Evolutionary conservation across 495 filamentous ascomycete species (phyloP).

Genomic region (Neurospora sp.): DNA sequence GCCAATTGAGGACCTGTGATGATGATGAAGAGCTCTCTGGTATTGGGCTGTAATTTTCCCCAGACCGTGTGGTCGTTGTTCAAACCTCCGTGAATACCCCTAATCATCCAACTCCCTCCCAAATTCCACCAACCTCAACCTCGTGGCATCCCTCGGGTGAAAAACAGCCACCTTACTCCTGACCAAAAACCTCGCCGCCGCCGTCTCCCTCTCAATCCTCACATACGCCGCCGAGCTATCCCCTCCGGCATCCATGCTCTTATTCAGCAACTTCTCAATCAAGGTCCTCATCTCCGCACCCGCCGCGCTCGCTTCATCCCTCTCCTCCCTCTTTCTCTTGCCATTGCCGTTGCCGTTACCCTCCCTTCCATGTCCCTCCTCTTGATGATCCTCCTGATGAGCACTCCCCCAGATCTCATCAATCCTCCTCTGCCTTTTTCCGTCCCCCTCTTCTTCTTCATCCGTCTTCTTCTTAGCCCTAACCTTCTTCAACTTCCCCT

Average conservation of each 20-base stretch:
- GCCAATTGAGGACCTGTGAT: not conserved
- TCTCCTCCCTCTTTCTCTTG: conserved; percentile 18
- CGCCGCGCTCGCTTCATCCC: conserved; percentile 54
- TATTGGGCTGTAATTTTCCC: too few relatives aligned
- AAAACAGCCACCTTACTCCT: conserved; percentile 78
- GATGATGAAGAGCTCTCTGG: too few relatives aligned
- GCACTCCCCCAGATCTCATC: conserved; percentile 56
- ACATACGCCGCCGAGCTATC: conserved; percentile 54
- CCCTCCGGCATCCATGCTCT: conserved; percentile 49
- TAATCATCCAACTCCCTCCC: conserved; percentile 63
- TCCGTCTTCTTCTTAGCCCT: conserved; percentile 23
- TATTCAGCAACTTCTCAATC: conserved; percentile 50
- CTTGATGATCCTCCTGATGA: too few relatives aligned
- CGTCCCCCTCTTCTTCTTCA: conserved; percentile 22
- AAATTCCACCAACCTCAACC: conserved; percentile 74
- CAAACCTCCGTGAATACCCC: conserved; percentile 8
- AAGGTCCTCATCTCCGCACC: conserved; percentile 57
- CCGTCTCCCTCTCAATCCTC: conserved; percentile 61
- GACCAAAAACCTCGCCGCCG: conserved; percentile 72
- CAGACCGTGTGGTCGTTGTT: too few relatives aligned
- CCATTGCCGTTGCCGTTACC: too few relatives aligned
- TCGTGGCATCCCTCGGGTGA: conserved; percentile 70
- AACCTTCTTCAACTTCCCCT: conserved; percentile 57
- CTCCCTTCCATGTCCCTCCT: too few relatives aligned
- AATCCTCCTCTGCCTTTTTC: conserved; percentile 54